Evolutionary conservation across 805 yeast species (phyloP).

Genomic region (Candida tallmaniae): DNA sequence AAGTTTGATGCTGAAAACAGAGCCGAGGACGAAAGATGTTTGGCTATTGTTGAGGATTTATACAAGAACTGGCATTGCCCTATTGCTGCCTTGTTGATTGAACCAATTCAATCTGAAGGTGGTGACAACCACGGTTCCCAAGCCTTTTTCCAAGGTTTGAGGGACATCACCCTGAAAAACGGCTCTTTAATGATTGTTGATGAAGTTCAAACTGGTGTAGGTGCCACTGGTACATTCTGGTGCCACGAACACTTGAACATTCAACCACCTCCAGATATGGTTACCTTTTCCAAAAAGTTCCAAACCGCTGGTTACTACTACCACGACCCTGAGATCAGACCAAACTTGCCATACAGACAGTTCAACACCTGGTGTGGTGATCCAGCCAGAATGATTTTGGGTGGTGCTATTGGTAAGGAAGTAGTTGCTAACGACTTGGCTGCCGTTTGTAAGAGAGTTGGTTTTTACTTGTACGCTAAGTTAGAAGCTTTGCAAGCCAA

Average conservation of each 20-base stretch:
- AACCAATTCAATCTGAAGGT: constrained; percentile 90
- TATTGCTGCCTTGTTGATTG: constrained; percentile 84
- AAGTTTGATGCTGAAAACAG: constrained; percentile 58
- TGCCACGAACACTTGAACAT: constrained; percentile 83
- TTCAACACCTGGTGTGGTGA: constrained; percentile 95
- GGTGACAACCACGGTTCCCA: constrained; percentile 86
- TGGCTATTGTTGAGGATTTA: constrained; percentile 67
- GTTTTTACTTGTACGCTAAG: constrained; percentile 58
- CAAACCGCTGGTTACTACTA: constrained; percentile 87
- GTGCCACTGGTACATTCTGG: constrained; percentile 84
- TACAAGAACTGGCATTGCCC: constrained; percentile 67
- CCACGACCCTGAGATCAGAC: constrained; percentile 68
- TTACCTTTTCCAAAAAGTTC: constrained; percentile 83
- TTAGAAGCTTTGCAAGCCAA: constrained; percentile 49
- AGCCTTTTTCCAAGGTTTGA: constrained; percentile 74
- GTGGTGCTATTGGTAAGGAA: constrained; percentile 69
- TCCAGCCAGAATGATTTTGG: constrained; percentile 73
- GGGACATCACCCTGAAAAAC: constrained; percentile 68
- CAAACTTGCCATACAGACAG: constrained; percentile 79
- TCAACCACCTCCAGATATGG: constrained; percentile 74
- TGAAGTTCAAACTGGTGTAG: constrained; percentile 89
- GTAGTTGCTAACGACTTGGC: constrained; percentile 57
- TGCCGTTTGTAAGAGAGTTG: constrained; percentile 53
- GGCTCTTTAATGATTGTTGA: constrained; percentile 73
- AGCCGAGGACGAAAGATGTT: constrained; percentile 77